Percentiles rank a stretch among this genome's conserved stretches.
phyloP scores from a whole-genome alignment of 768 basidiomycete genomes.

The Tephrocybe sp. region DNA sequence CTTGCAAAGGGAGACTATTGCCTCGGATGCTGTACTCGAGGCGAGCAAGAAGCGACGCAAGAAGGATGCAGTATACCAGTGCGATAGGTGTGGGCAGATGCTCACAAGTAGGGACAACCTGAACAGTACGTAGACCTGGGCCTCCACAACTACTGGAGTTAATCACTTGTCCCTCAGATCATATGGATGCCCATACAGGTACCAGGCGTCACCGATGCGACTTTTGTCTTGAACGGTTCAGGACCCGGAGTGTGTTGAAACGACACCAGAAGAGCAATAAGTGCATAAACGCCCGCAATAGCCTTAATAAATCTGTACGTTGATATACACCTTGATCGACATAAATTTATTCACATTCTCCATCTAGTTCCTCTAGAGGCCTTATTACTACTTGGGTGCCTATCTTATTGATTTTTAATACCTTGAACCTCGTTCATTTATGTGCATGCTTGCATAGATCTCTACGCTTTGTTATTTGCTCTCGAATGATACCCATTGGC shows the following conservation, averaged over 20 bases:
- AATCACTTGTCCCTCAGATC: conserved; percentile 6
- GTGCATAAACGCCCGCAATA: conserved; percentile 10
- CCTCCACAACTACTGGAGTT: too few species aligned
- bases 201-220: conserved; percentile 14
- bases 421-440: neutral
- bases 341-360: neutral
- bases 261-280: conserved; percentile 18
- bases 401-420: neutral
- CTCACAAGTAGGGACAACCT: conserved; percentile 18
- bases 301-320: conserved; percentile 3
- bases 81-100: conserved; percentile 8
- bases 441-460: too few species aligned
- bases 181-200: conserved; percentile 14
- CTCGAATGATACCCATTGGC: too few species aligned
- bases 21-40: conserved; percentile 16
- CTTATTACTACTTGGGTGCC: too few species aligned
- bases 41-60: conserved; percentile 16
- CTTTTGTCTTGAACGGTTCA: conserved; percentile 14
- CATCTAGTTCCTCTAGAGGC: neutral
- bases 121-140: conserved; percentile 10
- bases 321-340: too few species aligned
- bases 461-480: too few species aligned
- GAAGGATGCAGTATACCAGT: conserved; percentile 6
- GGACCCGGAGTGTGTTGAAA: conserved; percentile 19
- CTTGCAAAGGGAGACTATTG: conserved; percentile 15